A percentile compares a stretch with the other conserved stretches of the same genome.
Evolutionary conservation across 2,329 filamentous ascomycete species (phyloP).

Genomic region (Phymatotrichopsis omnivora): DNA sequence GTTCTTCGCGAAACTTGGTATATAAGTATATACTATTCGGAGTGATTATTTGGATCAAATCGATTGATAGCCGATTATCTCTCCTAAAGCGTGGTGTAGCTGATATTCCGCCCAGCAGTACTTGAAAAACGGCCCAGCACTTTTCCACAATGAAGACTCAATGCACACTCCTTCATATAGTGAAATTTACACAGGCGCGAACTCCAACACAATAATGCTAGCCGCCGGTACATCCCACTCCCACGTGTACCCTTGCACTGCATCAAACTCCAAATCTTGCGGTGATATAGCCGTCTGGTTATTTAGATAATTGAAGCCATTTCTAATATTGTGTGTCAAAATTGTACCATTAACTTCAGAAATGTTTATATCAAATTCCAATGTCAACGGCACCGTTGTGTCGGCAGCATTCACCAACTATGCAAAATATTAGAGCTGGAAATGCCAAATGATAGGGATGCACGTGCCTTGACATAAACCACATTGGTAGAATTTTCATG

Average conservation of each 20-base stretch:
- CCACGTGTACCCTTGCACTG: neutral
- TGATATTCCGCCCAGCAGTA: too few species aligned
- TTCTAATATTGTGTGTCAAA: slow-evolving; percentile 26
- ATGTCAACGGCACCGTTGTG: slow-evolving; percentile 9
- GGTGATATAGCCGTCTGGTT: slow-evolving; percentile 21
- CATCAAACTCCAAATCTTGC: slow-evolving; percentile 3
- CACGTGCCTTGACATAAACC: slow-evolving; percentile 23
- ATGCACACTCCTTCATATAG: too few species aligned
- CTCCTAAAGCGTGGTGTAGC: too few species aligned
- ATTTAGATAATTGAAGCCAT: slow-evolving; percentile 28
- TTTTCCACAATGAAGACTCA: too few species aligned
- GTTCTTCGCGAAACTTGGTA: too few species aligned
- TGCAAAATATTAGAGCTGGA: neutral
- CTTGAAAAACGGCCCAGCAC: too few species aligned
- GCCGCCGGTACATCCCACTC: slow-evolving; percentile 9
- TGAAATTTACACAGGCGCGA: too few species aligned
- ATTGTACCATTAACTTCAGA: slow-evolving; percentile 18
- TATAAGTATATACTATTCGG: too few species aligned
- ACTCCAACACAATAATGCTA: slow-evolving; percentile 11
- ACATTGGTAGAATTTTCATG: slow-evolving; percentile 22
- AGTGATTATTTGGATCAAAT: too few species aligned
- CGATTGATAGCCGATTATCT: too few species aligned
- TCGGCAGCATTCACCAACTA: slow-evolving; percentile 19
- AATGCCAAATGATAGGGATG: too few species aligned
- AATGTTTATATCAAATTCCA: slow-evolving; percentile 17